Base-by-base conservation (phyloP, 345 rosid genomes). In the Erysimum cheiranthoides region DNA sequence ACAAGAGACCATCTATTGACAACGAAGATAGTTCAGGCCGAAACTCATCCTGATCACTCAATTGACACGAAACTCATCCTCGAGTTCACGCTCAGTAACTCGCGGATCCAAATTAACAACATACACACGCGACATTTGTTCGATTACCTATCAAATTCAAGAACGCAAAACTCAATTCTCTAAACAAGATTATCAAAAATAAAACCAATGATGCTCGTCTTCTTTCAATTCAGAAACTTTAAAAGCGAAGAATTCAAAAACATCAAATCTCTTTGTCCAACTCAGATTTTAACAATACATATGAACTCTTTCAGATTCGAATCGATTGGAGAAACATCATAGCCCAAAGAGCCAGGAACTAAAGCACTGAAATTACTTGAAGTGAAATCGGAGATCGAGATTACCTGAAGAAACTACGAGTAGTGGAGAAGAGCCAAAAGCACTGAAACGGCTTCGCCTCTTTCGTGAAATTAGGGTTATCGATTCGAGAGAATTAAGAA, bases 31-130 rank as follows among this genome's bases (percentile, higher is more conserved):
- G n/a, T n/a, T n/a, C n/a, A n/a, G n/a, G n/a, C n/a, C n/a, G n/a
- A n/a, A n/a, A n/a, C n/a, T n/a, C n/a, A n/a, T 90, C 61, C 85
- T 83, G 79, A 88, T 87, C 43, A 83, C 87, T 32, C 96, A 93
- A 50, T 69, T 86, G 28, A 77, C 77, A 58, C 90, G 87, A 76
- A 90, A 90, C 82, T 88, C 96, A 50, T 90, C 91, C 63, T 86
- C 96, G 18, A 90, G 93, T 40, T 90, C 90, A 61, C 93, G 84
- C 79, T 88, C 96, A 40, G 91, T 75, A 21, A 90, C 90, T 43
- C 89, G 74, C n/a, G 91, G 89, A 59, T 88, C 96, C 82, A 90
- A 78, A 73, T 90, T 90, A 67, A 93, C 96, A 28, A 90, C 93
- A 46, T 90, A 90, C 32, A 90, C 93, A 54, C 96, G 91, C 61